Base-by-base conservation (phyloP, 257 asterid species). In the Nicotiana tomentosiformis region DNA sequence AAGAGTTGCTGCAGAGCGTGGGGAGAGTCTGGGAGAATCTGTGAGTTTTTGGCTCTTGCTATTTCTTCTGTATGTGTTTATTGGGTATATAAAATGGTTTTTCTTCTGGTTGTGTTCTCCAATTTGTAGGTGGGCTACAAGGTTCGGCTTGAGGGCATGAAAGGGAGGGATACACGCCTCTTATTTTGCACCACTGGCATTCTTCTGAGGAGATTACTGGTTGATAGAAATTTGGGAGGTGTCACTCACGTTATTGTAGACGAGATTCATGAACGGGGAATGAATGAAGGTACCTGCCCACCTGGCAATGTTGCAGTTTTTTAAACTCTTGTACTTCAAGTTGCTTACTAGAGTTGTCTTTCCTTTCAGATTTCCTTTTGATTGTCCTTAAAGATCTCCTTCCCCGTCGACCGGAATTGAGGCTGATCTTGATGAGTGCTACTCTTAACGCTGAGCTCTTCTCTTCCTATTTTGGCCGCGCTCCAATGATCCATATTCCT, bases 191-290 rank as follows among this genome's bases (percentile, higher is more conserved):
- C 98, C 78, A 93, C 96, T 56, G 98, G 98, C 43, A 90, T 95
- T 83, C 94, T 95, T 49, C 87, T 95, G 81, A 90, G 97, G 90
- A 92, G 97, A 89, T 90, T 93, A 77, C 90, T 95, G 87, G 89
- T 93, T 84, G 98, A 95, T 88, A 89, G 97, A 89, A 89, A 90
- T 62, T 89, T 95, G 87, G 93, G 90, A 88, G 98, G 98, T 70
- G 90, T 91, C 66, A 93, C 96, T 81, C 98, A 95, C 86, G 97
- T 95, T 81, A 86, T 93, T 83, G 94, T 95, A 80, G 98, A 95
- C 85, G 98, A 95, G 89, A 95, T 95, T 90, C 98, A 95, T 85
- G 98, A 95, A 90, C 97, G 97, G 39, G 97, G 98, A 80, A 95
- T 95, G 98, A 95, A 95, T 89, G 98, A 95, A 92, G 98, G 97